Base-by-base conservation (phyloP, 805 yeast species). In the Schizosaccharomyces osmophilus region DNA sequence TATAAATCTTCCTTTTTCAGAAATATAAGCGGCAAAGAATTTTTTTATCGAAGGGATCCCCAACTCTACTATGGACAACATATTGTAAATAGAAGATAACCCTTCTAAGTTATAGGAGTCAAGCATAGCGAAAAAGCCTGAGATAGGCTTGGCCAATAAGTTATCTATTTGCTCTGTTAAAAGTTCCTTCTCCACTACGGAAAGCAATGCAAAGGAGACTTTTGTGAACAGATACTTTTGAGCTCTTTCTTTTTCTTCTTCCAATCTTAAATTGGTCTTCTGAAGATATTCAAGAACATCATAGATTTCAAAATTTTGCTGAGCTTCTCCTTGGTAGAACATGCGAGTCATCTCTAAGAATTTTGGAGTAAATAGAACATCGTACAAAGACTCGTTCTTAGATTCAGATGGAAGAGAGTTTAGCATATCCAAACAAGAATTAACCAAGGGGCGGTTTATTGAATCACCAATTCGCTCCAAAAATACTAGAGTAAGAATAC, bases 391-490 rank as follows among this genome's bases (percentile, higher is more conserved):
- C 62, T 82, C 88, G 4, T 66, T 65, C 24, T 65, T 68, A 8
- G 63, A 55, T 41, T 73, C 75, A 62, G 80, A 84, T 4, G 75
- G 71, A 43, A 86, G 71, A 5, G 82, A 72, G 67, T 86, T 93
- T 68, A 86, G 76, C 88, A 89, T 85, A 54, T 74, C 75, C 17
- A 87, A 77, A 9, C 81, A 70, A 39, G 83, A 77, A 64, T 82
- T 81, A 63, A 87, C 77, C 42, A 81, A 69, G 69, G 78, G 77
- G 41, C 80, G 77, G 61, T 83, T 82, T 26, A 80, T 76, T 39
- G 82, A 75, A 31, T 76, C 77, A 8, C 82, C 82, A 17, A 77
- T 77, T 64, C 90, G 72, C 65, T 79, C 80, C 55, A 75, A 74
- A 15, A 78, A 74, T 57, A 85, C 78, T 64, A 83, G 83, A 6